Conservation (phyloP, 2,329 filamentous ascomycete genomes). For the Stachybotrys echinatus region DNA sequence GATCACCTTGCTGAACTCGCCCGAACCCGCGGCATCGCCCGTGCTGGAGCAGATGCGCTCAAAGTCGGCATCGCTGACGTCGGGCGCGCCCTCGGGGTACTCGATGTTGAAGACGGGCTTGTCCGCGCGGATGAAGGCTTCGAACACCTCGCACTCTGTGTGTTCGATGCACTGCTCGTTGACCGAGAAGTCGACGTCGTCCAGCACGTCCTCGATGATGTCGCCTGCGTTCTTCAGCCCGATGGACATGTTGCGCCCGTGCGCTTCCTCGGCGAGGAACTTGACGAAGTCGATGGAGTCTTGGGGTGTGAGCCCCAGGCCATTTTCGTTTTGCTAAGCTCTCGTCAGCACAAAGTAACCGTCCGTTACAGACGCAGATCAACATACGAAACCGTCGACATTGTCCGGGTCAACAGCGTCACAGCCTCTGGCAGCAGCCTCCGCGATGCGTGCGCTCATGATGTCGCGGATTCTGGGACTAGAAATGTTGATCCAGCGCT, state of each 20-base stretch:
- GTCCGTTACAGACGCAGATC: not conserved
- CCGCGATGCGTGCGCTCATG: slow-evolving; percentile 53
- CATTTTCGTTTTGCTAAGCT: slow-evolving; percentile 50
- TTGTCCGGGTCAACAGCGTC: slow-evolving; percentile 68
- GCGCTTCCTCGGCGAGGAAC: slow-evolving; percentile 52
- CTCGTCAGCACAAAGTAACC: not conserved
- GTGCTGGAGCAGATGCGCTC: slow-evolving; percentile 34
- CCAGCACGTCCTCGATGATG: slow-evolving; percentile 44
- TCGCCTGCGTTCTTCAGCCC: slow-evolving; percentile 64
- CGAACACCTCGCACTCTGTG: slow-evolving; percentile 51
- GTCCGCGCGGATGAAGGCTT: slow-evolving; percentile 48
- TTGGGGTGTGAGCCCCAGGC: slow-evolving; percentile 48
- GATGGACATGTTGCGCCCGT: slow-evolving; percentile 46
- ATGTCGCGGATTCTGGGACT: slow-evolving; percentile 55
- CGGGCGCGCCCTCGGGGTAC: slow-evolving; percentile 48
- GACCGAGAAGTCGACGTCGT: slow-evolving; percentile 58
- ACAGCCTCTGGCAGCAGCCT: slow-evolving; percentile 57
- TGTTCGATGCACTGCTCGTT: slow-evolving; percentile 64
- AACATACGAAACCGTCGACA: slow-evolving; percentile 55
- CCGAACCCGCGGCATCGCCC: slow-evolving; percentile 29
- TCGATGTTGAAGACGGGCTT: slow-evolving; percentile 71
- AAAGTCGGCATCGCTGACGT: slow-evolving; percentile 21
- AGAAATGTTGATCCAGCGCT: slow-evolving; percentile 59
- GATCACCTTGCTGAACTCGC: slow-evolving; percentile 57
- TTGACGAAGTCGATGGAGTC: slow-evolving; percentile 54